Evolutionary conservation across 352 stramenopile genomes (phyloP).

Genomic region (Phytophthora ramorum): DNA sequence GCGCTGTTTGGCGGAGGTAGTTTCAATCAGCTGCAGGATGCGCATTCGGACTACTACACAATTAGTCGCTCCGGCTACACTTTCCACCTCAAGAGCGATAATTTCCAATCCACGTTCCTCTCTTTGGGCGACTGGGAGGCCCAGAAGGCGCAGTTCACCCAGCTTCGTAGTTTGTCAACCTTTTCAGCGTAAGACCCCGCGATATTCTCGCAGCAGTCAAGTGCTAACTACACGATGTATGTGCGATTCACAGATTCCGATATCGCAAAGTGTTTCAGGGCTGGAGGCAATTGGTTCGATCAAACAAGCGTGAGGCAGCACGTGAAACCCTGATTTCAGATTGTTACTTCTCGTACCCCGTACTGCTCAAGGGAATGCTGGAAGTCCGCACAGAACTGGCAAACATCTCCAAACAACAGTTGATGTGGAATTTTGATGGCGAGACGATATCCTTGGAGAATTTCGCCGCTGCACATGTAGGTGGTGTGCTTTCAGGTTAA

Average conservation of each 20-base stretch:
- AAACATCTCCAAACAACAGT: constrained; percentile 36
- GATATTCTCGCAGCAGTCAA: background rate
- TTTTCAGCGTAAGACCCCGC: constrained; percentile 58
- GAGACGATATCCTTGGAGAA: constrained; percentile 33
- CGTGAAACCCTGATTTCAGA: constrained; percentile 47
- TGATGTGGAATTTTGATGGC: constrained; percentile 62
- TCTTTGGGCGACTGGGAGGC: constrained; percentile 56
- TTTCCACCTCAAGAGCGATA: constrained; percentile 64
- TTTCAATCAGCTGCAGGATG: constrained; percentile 35
- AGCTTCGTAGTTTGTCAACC: constrained; percentile 37
- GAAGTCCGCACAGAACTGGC: constrained; percentile 39
- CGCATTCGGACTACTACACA: constrained; percentile 76
- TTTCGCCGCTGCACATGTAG: constrained; percentile 51
- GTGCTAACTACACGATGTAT: background rate
- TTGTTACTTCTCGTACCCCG: constrained; percentile 60
- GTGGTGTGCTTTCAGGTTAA: background rate
- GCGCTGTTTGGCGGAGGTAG: constrained; percentile 32
- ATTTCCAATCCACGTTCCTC: constrained; percentile 51
- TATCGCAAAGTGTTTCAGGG: constrained; percentile 70
- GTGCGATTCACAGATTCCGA: constrained; percentile 49
- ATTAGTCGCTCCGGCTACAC: constrained; percentile 64
- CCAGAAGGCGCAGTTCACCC: constrained; percentile 54
- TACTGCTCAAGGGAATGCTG: constrained; percentile 45
- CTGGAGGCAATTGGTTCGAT: constrained; percentile 65
- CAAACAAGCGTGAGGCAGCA: constrained; percentile 49